Conservation (phyloP, 106 monocot species). For the Allium fistulosum region DNA sequence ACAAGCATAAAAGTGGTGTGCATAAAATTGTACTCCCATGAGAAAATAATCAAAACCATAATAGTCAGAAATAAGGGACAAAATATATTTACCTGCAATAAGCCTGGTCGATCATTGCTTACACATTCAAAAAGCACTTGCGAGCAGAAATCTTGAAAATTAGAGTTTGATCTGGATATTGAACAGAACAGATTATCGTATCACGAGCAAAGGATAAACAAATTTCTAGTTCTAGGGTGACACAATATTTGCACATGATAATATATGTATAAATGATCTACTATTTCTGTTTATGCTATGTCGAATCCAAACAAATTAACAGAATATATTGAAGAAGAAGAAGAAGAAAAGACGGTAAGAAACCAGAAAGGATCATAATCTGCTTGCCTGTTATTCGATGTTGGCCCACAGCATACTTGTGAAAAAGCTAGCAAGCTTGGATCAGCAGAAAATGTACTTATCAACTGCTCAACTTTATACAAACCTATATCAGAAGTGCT, state of each 20-base stretch:
- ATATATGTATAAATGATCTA: too few relatives aligned
- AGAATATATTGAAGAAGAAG: neutral
- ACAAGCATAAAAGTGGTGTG: too few relatives aligned
- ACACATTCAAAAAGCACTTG: constrained; percentile 96
- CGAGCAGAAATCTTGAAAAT: constrained; percentile 87
- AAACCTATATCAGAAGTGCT: constrained; percentile 15
- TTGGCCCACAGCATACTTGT: constrained; percentile 61
- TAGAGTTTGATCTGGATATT: constrained; percentile 53
- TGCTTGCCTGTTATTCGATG: constrained; percentile 52
- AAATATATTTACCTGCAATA: constrained; percentile 56
- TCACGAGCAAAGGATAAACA: neutral
- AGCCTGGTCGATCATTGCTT: constrained; percentile 82
- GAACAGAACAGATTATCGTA: neutral
- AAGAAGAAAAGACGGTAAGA: too few relatives aligned
- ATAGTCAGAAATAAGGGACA: too few relatives aligned
- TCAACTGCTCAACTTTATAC: constrained; percentile 72
- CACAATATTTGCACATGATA: neutral
- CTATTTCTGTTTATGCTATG: too few relatives aligned
- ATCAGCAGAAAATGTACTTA: constrained; percentile 92
- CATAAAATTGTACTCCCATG: too few relatives aligned
- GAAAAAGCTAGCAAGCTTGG: constrained; percentile 95
- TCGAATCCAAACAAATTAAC: neutral
- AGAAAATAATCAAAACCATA: too few relatives aligned
- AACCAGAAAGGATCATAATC: neutral
- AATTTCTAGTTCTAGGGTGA: neutral